phyloP scores from a whole-genome alignment of 2,329 filamentous ascomycete species.

The Colletotrichum sp. region DNA sequence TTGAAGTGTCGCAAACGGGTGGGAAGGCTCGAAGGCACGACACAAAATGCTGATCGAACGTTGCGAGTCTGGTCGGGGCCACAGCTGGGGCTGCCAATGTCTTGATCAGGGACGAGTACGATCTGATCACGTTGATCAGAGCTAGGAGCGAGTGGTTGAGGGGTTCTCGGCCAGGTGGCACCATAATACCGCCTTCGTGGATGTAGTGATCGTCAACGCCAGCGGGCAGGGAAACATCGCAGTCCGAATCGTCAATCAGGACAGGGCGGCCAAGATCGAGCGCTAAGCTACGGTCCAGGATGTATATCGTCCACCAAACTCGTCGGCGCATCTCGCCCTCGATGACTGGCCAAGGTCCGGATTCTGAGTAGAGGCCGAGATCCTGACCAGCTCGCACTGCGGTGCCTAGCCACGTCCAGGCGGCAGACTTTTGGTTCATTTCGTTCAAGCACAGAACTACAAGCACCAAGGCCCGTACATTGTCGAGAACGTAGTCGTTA shows the following conservation, averaged over 20 bases:
- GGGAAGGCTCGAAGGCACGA: conserved; percentile 80
- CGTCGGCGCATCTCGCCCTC: conserved; percentile 87
- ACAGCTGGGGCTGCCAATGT: conserved; percentile 73
- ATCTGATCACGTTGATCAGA: conserved; percentile 81
- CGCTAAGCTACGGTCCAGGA: conserved; percentile 81
- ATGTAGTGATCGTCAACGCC: conserved; percentile 83
- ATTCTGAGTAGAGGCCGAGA: conserved; percentile 79
- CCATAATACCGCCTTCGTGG: conserved; percentile 59
- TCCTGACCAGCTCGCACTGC: conserved; percentile 84
- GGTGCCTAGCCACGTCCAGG: conserved; percentile 84
- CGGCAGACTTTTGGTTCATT: conserved; percentile 83
- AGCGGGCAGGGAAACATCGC: conserved; percentile 81
- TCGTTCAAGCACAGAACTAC: conserved; percentile 83
- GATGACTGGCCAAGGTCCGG: conserved; percentile 73
- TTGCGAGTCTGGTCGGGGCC: conserved; percentile 70
- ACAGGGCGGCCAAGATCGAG: conserved; percentile 82
- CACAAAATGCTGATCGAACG: conserved; percentile 81
- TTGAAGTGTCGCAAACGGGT: conserved; percentile 71
- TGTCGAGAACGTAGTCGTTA: conserved; percentile 77
- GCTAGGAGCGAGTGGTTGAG: conserved; percentile 76
- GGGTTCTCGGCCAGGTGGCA: conserved; percentile 56
- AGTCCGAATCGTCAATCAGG: conserved; percentile 86
- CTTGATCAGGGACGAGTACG: conserved; percentile 75
- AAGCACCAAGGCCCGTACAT: conserved; percentile 75
- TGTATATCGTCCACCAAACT: conserved; percentile 94